phyloP scores from a whole-genome alignment of 768 basidiomycete species.

The Mycena maculata region DNA sequence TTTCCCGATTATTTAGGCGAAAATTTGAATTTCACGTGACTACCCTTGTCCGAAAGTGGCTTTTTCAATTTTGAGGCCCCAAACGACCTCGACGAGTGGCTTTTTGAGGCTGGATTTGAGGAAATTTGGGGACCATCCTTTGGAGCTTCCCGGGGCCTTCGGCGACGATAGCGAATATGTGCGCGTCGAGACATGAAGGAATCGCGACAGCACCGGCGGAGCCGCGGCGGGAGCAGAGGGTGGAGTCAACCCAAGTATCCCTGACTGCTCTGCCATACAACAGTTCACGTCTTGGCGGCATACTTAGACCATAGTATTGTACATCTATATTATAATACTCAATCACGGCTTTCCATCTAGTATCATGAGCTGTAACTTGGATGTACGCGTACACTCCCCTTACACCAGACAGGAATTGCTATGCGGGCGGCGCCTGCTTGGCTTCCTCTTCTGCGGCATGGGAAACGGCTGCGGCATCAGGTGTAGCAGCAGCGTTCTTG shows the following conservation, averaged over 20 bases:
- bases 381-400: neutral
- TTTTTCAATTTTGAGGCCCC: too few relatives aligned
- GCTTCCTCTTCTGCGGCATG: constrained; percentile 18
- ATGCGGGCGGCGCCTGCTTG: constrained; percentile 17
- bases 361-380: neutral
- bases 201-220: constrained; percentile 54
- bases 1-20: too few relatives aligned
- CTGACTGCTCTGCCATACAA: neutral
- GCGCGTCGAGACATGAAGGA: constrained; percentile 79
- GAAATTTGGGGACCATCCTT: too few relatives aligned
- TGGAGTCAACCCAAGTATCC: constrained; percentile 16
- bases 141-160: too few relatives aligned
- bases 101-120: too few relatives aligned
- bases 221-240: neutral
- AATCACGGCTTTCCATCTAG: neutral
- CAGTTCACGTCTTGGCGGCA: neutral
- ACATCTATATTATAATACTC: constrained; percentile 23
- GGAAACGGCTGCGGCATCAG: neutral
- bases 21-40: too few relatives aligned
- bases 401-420: constrained; percentile 11
- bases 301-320: constrained; percentile 20
- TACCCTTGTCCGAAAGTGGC: too few relatives aligned
- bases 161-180: constrained; percentile 85
- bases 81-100: too few relatives aligned
- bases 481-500: constrained; percentile 56